Evolutionary conservation across 2,329 filamentous ascomycete species (phyloP).

Genomic region (Chrysosphaeria jannelii): DNA sequence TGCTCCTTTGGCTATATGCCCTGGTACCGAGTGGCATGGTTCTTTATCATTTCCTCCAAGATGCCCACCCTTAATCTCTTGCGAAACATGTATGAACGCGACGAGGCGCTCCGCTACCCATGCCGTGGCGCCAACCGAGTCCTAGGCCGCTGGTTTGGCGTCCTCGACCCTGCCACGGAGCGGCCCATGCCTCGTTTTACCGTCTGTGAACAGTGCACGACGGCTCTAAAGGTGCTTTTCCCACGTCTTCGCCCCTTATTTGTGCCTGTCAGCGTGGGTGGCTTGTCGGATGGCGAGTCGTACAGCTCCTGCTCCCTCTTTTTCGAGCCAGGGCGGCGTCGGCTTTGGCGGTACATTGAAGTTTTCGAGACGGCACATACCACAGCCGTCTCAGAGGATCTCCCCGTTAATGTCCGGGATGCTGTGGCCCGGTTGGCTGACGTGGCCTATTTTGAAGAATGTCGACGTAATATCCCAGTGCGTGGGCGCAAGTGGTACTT

Average conservation of each 20-base stretch:
- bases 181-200: constrained; percentile 37
- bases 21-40: constrained; percentile 66
- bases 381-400: constrained; percentile 13
- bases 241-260: constrained; percentile 43
- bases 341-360: constrained; percentile 29
- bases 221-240: constrained; percentile 40
- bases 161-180: constrained; percentile 36
- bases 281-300: constrained; percentile 15
- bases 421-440: constrained; percentile 34
- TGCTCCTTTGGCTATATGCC: constrained; percentile 54
- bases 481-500: constrained; percentile 43
- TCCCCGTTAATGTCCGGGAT: constrained; percentile 22
- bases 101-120: constrained; percentile 22
- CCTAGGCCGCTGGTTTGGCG: constrained; percentile 41
- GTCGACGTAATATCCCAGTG: constrained; percentile 29
- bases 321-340: constrained; percentile 17
- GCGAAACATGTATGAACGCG: constrained; percentile 28
- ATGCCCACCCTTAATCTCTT: constrained; percentile 36
- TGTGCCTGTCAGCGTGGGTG: constrained; percentile 16
- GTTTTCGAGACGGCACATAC: constrained; percentile 26
- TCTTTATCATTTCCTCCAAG: constrained; percentile 43
- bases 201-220: constrained; percentile 45
- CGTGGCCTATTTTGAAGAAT: constrained; percentile 27
- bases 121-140: constrained; percentile 26
- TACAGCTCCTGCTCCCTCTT: constrained; percentile 38